phyloP scores from a whole-genome alignment of 805 yeast genomes.

The Starmerella tilneyi region DNA sequence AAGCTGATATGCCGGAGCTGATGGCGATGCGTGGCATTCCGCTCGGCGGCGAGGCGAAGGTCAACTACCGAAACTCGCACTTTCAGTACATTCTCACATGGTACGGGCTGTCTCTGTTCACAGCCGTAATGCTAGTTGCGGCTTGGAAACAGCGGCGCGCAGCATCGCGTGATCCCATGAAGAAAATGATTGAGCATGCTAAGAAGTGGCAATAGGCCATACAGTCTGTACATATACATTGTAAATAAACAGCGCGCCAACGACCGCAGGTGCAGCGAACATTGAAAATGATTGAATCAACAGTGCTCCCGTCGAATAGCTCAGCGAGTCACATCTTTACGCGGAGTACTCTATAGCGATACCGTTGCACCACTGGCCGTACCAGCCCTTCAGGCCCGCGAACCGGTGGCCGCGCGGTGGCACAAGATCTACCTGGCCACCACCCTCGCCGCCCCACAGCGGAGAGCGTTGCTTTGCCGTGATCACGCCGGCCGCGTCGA shows the following conservation, averaged over 20 bases:
- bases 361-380: constrained; percentile 63
- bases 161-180: constrained; percentile 16
- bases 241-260: no score
- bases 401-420: constrained; percentile 55
- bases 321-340: background rate
- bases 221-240: background rate
- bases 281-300: no score
- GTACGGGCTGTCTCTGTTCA: constrained; percentile 76
- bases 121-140: constrained; percentile 53
- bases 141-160: constrained; percentile 38
- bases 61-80: constrained; percentile 79
- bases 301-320: no score
- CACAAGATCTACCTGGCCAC: constrained; percentile 50
- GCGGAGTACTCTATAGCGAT: constrained; percentile 51
- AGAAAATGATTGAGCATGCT: constrained; percentile 27
- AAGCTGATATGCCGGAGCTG: constrained; percentile 39
- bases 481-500: constrained; percentile 72
- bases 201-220: constrained; percentile 23
- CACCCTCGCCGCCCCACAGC: constrained; percentile 57
- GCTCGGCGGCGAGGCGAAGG: constrained; percentile 68
- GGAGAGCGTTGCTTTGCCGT: constrained; percentile 39
- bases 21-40: constrained; percentile 80
- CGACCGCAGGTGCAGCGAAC: no score
- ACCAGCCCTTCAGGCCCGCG: constrained; percentile 62
- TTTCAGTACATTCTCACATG: constrained; percentile 87